phyloP scores from a whole-genome alignment of 2,329 filamentous ascomycete genomes.

The Xylariaceae sp. region DNA sequence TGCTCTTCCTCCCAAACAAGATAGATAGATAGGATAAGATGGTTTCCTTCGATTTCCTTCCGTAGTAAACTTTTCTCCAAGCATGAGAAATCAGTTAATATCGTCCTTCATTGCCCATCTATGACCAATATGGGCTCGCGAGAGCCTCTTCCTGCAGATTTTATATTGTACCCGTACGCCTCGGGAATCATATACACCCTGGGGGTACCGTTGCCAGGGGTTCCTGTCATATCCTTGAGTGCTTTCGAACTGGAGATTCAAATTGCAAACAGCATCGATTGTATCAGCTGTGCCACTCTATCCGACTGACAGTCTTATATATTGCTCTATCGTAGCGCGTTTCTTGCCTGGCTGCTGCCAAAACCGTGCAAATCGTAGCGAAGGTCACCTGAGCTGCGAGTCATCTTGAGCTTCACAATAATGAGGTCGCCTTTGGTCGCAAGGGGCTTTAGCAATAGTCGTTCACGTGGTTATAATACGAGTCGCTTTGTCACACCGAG shows the following conservation, averaged over 20 bases:
- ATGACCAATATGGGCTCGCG: conserved; percentile 2
- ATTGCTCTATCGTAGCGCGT: background rate
- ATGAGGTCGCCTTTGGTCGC: background rate
- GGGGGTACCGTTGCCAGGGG: background rate
- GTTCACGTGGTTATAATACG: no score
- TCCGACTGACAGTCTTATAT: background rate
- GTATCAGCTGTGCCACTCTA: background rate
- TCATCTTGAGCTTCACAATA: background rate
- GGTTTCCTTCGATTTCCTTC: no score
- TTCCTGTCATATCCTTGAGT: background rate
- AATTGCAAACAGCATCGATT: background rate
- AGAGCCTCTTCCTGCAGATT: conserved; percentile 4
- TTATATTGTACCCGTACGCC: background rate
- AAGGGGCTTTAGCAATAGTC: background rate
- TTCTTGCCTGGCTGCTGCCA: background rate
- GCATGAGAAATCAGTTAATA: background rate
- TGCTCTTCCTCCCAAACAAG: background rate
- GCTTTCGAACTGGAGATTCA: background rate
- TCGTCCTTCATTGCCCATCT: background rate
- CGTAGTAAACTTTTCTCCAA: no score
- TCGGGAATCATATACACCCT: background rate
- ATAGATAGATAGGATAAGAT: background rate
- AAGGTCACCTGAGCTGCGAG: background rate
- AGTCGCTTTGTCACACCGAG: no score
- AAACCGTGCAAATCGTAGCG: background rate